Conservation (phyloP, 2,329 filamentous ascomycete species). For the Cladophialophora immunda region DNA sequence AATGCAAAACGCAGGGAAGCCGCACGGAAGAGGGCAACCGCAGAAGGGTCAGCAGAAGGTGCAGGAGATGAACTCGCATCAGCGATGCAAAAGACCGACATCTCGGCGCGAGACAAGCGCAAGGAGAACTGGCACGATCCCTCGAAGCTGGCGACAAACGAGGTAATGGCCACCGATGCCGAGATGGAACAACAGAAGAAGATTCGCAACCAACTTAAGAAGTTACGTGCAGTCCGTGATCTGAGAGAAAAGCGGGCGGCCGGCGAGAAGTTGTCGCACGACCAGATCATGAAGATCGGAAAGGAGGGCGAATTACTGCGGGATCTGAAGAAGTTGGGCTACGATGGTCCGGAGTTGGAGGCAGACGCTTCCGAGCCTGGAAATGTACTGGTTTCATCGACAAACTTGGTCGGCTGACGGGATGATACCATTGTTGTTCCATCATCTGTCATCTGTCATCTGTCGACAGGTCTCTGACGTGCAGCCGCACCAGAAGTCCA, state of each 20-base stretch:
- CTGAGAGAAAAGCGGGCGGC: constrained; percentile 89
- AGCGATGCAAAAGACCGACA: constrained; percentile 35
- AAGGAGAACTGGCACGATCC: constrained; percentile 42
- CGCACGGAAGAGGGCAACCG: constrained; percentile 63
- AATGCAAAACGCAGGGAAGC: constrained; percentile 83
- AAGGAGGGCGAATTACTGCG: constrained; percentile 94
- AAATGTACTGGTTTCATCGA: not conserved
- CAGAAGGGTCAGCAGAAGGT: constrained; percentile 46
- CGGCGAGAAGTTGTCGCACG: constrained; percentile 82
- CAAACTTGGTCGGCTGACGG: not conserved
- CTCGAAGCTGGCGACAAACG: constrained; percentile 39
- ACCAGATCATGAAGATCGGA: constrained; percentile 97
- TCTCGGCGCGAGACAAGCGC: constrained; percentile 38
- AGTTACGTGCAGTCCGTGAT: constrained; percentile 90
- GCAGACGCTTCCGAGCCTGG: constrained; percentile 14
- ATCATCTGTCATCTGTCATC: not conserved
- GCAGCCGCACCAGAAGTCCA: not conserved
- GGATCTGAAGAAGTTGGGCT: constrained; percentile 84
- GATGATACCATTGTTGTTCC: not conserved
- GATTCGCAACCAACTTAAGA: constrained; percentile 89
- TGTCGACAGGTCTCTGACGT: not conserved
- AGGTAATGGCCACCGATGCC: constrained; percentile 62
- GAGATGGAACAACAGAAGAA: constrained; percentile 90
- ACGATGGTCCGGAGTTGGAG: constrained; percentile 71
- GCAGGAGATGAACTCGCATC: constrained; percentile 47